Evolutionary conservation across 371 early-diverging fungal genomes (phyloP).

Genomic region (Mucor piriformis): DNA sequence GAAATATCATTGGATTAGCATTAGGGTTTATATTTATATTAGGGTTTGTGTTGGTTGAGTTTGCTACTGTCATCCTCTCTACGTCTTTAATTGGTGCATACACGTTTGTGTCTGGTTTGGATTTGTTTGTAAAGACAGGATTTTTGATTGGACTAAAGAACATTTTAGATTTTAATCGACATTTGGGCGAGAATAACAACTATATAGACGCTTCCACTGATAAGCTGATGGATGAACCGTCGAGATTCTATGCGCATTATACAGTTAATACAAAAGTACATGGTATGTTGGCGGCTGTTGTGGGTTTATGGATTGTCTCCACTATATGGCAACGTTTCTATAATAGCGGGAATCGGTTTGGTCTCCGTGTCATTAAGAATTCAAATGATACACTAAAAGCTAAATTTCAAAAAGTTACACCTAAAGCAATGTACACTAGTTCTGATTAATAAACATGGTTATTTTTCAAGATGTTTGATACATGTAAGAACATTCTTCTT

Average conservation of each 20-base stretch:
- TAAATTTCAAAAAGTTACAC: not conserved
- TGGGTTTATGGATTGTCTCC: slow-evolving; percentile 22
- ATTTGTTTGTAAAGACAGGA: slow-evolving; percentile 28
- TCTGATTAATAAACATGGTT: too few relatives aligned
- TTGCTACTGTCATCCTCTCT: slow-evolving; percentile 23
- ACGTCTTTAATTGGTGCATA: slow-evolving; percentile 37
- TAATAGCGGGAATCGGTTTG: slow-evolving; percentile 37
- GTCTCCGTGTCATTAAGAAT: slow-evolving; percentile 20
- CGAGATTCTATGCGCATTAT: not conserved
- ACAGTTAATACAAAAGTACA: not conserved
- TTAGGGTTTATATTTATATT: slow-evolving; percentile 14
- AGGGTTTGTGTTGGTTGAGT: slow-evolving; percentile 18
- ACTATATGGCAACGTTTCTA: slow-evolving; percentile 15
- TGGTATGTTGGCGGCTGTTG: slow-evolving; percentile 26
- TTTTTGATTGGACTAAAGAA: slow-evolving; percentile 6
- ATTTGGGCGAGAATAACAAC: not conserved
- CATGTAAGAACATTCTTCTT: too few relatives aligned
- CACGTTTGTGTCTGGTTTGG: slow-evolving; percentile 32
- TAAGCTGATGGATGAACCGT: not conserved
- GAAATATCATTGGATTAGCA: slow-evolving; percentile 20
- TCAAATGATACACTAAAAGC: slow-evolving; percentile 16
- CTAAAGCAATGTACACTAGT: not conserved
- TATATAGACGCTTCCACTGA: not conserved
- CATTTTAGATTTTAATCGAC: slow-evolving; percentile 23
- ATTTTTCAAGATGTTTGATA: too few relatives aligned